These are phyloP conservation scores for Scenedesmus sp. DNA, from an alignment of 163 green algal species.

Conservation along the genomic window DNA sequence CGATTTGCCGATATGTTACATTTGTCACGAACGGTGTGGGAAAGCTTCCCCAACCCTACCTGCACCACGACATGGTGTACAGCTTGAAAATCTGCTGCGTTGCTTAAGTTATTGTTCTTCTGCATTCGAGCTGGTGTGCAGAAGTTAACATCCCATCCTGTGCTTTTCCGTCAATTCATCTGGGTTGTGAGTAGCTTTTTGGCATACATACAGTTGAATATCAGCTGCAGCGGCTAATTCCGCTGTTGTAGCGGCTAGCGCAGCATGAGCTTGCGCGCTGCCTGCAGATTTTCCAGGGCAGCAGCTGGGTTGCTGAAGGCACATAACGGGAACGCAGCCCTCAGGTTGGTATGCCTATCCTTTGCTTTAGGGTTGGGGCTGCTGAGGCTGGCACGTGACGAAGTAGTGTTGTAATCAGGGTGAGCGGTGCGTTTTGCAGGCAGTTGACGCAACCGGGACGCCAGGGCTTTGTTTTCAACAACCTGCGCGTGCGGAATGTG, in stretches of 20 bases:
- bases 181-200: background rate
- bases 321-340: background rate
- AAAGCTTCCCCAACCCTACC: background rate
- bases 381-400: background rate
- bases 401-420: background rate
- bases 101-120: background rate
- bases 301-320: background rate
- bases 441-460: background rate
- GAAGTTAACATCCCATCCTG: background rate
- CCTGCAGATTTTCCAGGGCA: background rate
- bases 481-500: background rate
- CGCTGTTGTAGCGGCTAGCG: background rate
- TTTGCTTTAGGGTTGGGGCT: background rate
- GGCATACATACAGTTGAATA: background rate
- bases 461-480: background rate
- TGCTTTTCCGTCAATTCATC: background rate
- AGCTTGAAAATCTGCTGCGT: background rate
- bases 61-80: background rate
- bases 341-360: background rate
- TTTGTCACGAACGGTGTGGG: background rate
- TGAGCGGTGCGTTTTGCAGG: background rate
- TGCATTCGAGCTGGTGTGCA: background rate
- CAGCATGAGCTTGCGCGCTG: slow-evolving; percentile 13
- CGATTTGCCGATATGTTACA: no score
- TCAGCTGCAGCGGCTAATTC: background rate